Conservation (phyloP, 2,329 filamentous ascomycete species). For the Lasiodiplodia sp. region DNA sequence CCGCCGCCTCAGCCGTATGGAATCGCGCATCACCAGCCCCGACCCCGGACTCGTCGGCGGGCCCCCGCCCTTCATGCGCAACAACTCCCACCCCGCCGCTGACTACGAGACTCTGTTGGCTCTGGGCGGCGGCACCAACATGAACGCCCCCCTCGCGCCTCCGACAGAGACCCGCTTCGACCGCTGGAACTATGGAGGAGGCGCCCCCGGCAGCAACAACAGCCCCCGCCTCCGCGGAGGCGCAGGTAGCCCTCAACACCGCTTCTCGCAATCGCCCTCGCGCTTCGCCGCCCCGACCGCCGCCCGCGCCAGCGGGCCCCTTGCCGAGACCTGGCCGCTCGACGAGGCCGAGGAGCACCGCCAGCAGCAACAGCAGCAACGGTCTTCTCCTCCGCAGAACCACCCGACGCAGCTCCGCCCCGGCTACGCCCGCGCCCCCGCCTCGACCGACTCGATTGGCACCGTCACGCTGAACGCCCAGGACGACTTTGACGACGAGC, state of each 20-base stretch:
- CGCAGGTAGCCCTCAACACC: neutral
- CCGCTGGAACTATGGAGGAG: slow-evolving; percentile 5
- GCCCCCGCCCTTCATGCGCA: neutral
- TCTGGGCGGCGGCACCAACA: neutral
- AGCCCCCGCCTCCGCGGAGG: neutral
- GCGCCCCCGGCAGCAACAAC: neutral
- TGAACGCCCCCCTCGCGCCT: neutral
- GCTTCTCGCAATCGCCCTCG: slow-evolving; percentile 16
- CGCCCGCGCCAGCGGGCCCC: neutral
- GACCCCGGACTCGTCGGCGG: neutral
- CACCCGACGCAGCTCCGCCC: slow-evolving; percentile 5
- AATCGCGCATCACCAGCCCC: slow-evolving; percentile 14
- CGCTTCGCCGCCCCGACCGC: neutral
- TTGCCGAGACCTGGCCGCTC: slow-evolving; percentile 3
- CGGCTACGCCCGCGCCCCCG: slow-evolving; percentile 1
- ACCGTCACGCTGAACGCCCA: slow-evolving; percentile 4
- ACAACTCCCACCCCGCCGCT: neutral
- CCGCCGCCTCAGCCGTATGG: slow-evolving; percentile 21
- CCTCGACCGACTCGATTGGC: slow-evolving; percentile 10
- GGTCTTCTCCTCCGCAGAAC: neutral
- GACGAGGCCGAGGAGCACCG: neutral
- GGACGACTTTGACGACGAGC: neutral
- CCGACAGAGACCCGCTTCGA: slow-evolving; percentile 22
- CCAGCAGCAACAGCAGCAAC: neutral
- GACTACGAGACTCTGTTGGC: slow-evolving; percentile 1